Conservation (phyloP, 495 filamentous ascomycete genomes). For the Pseudoneurospora amorphoporcata region DNA sequence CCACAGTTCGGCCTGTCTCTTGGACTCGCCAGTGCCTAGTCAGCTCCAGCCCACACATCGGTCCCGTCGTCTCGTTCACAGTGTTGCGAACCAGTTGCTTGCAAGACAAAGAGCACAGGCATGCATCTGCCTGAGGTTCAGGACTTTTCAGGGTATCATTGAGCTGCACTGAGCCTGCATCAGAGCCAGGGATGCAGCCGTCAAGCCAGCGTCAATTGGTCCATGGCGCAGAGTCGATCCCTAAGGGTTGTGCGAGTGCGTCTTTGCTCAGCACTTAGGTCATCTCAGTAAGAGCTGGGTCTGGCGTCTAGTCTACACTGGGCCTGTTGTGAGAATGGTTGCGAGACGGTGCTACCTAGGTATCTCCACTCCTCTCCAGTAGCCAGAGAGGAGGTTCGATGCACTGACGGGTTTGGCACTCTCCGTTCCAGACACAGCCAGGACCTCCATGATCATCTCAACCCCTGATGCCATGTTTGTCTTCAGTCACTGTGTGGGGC, state of each 20-base stretch:
- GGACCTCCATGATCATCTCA: constrained; percentile 6
- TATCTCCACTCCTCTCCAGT: background rate
- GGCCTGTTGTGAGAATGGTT: background rate
- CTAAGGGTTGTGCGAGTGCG: background rate
- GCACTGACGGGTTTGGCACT: background rate
- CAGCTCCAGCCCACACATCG: background rate
- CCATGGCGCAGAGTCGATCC: background rate
- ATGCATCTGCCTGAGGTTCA: background rate
- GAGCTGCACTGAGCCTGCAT: constrained; percentile 1
- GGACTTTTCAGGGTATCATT: background rate
- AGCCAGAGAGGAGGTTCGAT: background rate
- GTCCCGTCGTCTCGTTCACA: background rate
- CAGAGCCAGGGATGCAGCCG: constrained; percentile 8
- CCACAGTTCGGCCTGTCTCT: background rate
- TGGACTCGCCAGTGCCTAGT: background rate
- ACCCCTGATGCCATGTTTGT: constrained; percentile 12
- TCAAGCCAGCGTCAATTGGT: background rate
- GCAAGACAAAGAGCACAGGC: background rate
- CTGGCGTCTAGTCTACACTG: background rate
- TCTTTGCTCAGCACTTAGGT: background rate
- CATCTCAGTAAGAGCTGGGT: background rate
- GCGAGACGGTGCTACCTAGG: background rate
- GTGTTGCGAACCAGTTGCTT: background rate
- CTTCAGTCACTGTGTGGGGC: constrained; percentile 8
- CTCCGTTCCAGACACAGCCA: background rate